These are phyloP conservation scores for Noccaea caerulescens DNA, from an alignment of 345 rosid genomes.

Conservation along the genomic window DNA sequence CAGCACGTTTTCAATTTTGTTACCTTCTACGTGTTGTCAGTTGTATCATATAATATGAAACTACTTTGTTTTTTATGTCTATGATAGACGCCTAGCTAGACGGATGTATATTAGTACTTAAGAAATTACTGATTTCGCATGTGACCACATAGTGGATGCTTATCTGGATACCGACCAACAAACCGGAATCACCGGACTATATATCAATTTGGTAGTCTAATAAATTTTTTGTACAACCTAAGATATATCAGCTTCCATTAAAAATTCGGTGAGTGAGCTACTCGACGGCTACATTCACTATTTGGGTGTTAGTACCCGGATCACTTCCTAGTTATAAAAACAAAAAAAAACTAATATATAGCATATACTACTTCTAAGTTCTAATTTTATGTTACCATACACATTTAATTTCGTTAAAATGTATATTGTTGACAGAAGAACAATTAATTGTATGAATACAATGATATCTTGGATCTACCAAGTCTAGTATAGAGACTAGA, in stretches of 20 bases:
- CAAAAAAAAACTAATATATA: too few relatives aligned
- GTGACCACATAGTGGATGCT: slow-evolving; percentile 23
- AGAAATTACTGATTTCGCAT: not conserved
- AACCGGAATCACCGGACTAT: slow-evolving; percentile 8
- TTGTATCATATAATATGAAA: not conserved
- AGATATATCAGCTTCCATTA: too few relatives aligned
- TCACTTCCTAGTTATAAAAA: too few relatives aligned
- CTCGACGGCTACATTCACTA: too few relatives aligned
- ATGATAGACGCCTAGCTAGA: not conserved
- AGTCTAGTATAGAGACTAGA: too few relatives aligned
- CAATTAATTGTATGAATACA: not conserved
- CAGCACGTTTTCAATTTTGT: slow-evolving; percentile 26
- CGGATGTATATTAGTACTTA: not conserved
- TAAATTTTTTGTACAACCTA: not conserved
- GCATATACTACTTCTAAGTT: too few relatives aligned
- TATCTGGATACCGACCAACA: slow-evolving; percentile 14
- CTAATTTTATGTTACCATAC: too few relatives aligned
- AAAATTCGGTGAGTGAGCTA: too few relatives aligned
- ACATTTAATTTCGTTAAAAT: too few relatives aligned
- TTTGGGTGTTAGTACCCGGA: too few relatives aligned
- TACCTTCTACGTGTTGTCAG: slow-evolving; percentile 22
- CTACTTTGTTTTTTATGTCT: not conserved
- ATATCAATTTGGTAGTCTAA: not conserved
- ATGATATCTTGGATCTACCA: not conserved
- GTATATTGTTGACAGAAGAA: too few relatives aligned